These are phyloP conservation scores for Corynascus novoguineensis DNA, from an alignment of 495 filamentous ascomycete genomes.

Conservation along the genomic window DNA sequence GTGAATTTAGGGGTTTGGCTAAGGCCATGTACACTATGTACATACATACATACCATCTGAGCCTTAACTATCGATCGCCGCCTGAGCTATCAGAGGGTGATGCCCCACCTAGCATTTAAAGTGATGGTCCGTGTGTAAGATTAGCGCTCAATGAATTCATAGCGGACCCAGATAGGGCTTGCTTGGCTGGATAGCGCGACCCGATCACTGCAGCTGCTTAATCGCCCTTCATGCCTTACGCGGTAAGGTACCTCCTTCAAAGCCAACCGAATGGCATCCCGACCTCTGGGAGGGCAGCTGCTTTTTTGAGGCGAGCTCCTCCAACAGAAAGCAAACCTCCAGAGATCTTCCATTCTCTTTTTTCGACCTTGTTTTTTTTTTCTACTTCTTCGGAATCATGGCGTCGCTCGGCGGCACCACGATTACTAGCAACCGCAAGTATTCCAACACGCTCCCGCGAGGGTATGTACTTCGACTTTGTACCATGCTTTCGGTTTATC, in stretches of 20 bases:
- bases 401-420: slow-evolving; percentile 24
- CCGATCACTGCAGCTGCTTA: slow-evolving; percentile 5
- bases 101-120: not conserved
- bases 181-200: slow-evolving; percentile 4
- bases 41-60: too few species aligned
- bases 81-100: too few species aligned
- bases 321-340: slow-evolving; percentile 3
- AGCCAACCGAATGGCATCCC: not conserved
- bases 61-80: too few species aligned
- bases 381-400: slow-evolving; percentile 18
- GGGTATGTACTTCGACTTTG: slow-evolving; percentile 31
- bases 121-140: slow-evolving; percentile 5
- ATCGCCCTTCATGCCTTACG: not conserved
- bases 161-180: not conserved
- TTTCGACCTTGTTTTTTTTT: slow-evolving; percentile 1
- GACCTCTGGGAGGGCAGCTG: slow-evolving; percentile 6
- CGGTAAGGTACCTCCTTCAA: slow-evolving; percentile 2
- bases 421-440: slow-evolving; percentile 48
- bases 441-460: slow-evolving; percentile 50
- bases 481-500: not conserved
- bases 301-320: slow-evolving; percentile 7
- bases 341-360: not conserved
- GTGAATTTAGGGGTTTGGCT: too few species aligned
- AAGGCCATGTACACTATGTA: too few species aligned
- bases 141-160: too few species aligned